Evolutionary conservation across 768 basidiomycete genomes (phyloP).

Genomic region (Cyclocybe cylindracea): DNA sequence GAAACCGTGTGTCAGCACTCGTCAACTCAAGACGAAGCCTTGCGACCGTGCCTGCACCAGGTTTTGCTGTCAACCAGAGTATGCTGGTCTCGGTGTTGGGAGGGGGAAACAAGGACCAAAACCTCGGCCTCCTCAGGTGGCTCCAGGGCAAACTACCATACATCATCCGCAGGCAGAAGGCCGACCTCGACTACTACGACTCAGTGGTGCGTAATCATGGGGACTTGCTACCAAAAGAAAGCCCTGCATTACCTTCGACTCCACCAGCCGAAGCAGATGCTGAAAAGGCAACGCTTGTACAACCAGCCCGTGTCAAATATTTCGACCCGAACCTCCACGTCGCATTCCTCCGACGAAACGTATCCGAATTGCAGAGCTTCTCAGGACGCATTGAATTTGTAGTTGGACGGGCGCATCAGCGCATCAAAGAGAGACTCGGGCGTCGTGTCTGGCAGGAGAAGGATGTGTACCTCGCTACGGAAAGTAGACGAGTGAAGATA

Average conservation of each 20-base stretch:
- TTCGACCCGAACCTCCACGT: constrained; percentile 62
- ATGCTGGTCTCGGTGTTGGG: constrained; percentile 62
- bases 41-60: constrained; percentile 45
- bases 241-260: background rate
- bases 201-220: too few species aligned
- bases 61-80: constrained; percentile 52
- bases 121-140: constrained; percentile 63
- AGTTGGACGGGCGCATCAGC: constrained; percentile 52
- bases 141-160: constrained; percentile 45
- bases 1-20: constrained; percentile 26
- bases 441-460: constrained; percentile 71
- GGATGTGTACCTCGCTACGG: constrained; percentile 50
- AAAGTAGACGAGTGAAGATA: constrained; percentile 30
- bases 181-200: constrained; percentile 36
- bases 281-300: constrained; percentile 20
- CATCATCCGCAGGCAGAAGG: constrained; percentile 50
- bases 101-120: constrained; percentile 57
- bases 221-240: background rate
- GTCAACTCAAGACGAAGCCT: constrained; percentile 14
- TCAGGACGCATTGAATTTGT: constrained; percentile 39
- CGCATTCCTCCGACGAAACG: constrained; percentile 53
- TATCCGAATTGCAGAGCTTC: constrained; percentile 49
- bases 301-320: constrained; percentile 29
- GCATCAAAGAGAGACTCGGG: constrained; percentile 75
- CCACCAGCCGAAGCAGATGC: constrained; percentile 33